Percentiles rank a stretch among this genome's conserved stretches.
These are phyloP conservation scores for Plasmodium falciparum DNA, from an alignment of 169 alveolate species.

Conservation along the genomic window DNA sequence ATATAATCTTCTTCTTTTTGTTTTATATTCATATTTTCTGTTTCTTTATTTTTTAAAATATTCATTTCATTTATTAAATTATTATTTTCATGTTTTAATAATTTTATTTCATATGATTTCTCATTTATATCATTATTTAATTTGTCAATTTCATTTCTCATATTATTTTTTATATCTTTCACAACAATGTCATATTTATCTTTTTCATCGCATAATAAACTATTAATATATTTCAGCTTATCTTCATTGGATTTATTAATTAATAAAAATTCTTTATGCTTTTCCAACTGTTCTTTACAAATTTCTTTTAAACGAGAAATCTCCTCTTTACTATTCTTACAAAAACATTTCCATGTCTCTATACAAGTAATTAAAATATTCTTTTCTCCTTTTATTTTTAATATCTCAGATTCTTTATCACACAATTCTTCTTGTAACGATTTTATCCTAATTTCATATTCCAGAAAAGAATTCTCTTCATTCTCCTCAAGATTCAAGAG, in stretches of 20 bases:
- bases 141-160: constrained; percentile 11
- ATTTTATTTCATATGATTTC: constrained; percentile 19
- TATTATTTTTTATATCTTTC: constrained; percentile 16
- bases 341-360: constrained; percentile 54
- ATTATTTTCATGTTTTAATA: constrained; percentile 10
- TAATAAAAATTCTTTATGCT: constrained; percentile 51
- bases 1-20: constrained; percentile 55
- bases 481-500: background rate
- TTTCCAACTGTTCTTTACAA: constrained; percentile 49
- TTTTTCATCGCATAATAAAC: constrained; percentile 10
- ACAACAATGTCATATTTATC: constrained; percentile 39
- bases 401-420: constrained; percentile 10
- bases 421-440: constrained; percentile 16
- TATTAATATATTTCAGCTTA: constrained; percentile 17
- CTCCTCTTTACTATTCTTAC: constrained; percentile 51
- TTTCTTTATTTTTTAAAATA: constrained; percentile 11
- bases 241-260: constrained; percentile 43
- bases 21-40: constrained; percentile 9
- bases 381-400: constrained; percentile 42
- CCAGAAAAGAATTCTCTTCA: background rate
- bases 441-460: constrained; percentile 6
- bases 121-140: constrained; percentile 8
- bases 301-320: constrained; percentile 18
- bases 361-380: constrained; percentile 23
- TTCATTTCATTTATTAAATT: background rate